Percentiles rank a stretch among this genome's conserved stretches.
phyloP scores from a whole-genome alignment of 169 alveolate genomes.

The Eimeria falciformis region DNA sequence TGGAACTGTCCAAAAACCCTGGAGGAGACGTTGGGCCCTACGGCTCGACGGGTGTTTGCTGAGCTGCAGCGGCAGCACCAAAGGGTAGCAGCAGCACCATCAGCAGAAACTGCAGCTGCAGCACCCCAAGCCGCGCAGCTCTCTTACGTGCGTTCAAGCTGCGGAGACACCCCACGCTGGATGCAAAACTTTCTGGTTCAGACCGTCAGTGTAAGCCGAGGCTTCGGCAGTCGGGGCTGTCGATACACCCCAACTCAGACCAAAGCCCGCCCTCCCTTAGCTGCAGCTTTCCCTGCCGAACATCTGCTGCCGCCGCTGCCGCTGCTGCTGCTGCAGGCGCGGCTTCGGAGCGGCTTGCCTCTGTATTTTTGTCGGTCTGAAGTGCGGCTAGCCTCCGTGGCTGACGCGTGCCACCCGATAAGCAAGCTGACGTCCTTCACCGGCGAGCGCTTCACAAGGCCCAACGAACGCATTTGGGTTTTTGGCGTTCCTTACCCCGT shows the following conservation, averaged over 20 bases:
- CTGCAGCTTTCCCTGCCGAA: not conserved
- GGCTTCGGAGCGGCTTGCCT: slow-evolving; percentile 8
- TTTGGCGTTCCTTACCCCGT: slow-evolving; percentile 54
- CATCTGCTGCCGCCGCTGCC: slow-evolving; percentile 1
- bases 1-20: not conserved
- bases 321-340: slow-evolving; percentile 48
- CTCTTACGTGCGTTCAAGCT: too few relatives aligned
- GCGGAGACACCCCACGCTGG: not conserved
- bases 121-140: too few relatives aligned
- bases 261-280: too few relatives aligned
- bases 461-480: slow-evolving; percentile 31
- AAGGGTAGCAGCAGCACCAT: too few relatives aligned
- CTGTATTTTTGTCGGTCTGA: slow-evolving; percentile 38
- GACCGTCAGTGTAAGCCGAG: slow-evolving; percentile 12
- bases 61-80: slow-evolving; percentile 35
- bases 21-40: slow-evolving; percentile 36
- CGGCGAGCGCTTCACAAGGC: slow-evolving; percentile 43
- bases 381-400: slow-evolving; percentile 22
- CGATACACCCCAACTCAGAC: not conserved
- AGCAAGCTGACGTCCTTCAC: slow-evolving; percentile 49
- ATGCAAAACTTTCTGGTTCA: not conserved
- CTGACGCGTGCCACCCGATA: slow-evolving; percentile 53
- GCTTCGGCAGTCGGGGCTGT: not conserved
- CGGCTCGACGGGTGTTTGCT: slow-evolving; percentile 1
- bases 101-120: too few relatives aligned